Conservation (phyloP, 345 rosid genomes). For the Cochlearia excelsa region DNA sequence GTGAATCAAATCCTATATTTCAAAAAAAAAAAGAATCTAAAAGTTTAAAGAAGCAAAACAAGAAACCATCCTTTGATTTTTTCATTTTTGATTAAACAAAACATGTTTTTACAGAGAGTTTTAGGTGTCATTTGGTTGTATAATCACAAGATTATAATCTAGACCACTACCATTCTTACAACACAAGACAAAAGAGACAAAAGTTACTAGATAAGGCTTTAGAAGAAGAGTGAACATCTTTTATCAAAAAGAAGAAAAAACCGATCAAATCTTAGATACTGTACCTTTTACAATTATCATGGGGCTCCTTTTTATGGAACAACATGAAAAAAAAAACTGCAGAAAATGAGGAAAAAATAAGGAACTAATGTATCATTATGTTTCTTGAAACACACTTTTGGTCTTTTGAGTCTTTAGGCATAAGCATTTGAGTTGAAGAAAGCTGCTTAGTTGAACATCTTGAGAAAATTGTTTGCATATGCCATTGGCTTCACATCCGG, state of each 20-base stretch:
- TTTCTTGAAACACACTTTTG: constrained; percentile 23
- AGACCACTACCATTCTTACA: neutral
- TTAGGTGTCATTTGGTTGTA: neutral
- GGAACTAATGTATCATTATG: constrained; percentile 28
- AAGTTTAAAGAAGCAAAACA: neutral
- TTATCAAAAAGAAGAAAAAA: neutral
- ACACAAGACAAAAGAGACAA: constrained; percentile 20
- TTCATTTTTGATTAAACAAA: constrained; percentile 6
- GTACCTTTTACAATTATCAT: no score
- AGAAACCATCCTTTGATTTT: constrained; percentile 5
- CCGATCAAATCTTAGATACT: no score
- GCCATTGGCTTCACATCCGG: constrained; percentile 99
- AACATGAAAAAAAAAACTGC: constrained; percentile 27
- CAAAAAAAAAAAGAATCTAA: constrained; percentile 1
- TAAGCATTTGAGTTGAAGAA: neutral
- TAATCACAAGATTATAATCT: constrained; percentile 8
- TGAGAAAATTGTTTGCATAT: constrained; percentile 80
- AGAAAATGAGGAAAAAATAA: constrained; percentile 16
- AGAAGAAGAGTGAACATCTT: no score
- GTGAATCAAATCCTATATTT: constrained; percentile 1
- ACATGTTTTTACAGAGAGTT: constrained; percentile 9
- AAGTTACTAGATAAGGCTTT: no score
- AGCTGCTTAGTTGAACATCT: constrained; percentile 53
- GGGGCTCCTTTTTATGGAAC: neutral
- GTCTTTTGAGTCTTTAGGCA: constrained; percentile 17